A percentile compares a stretch with the other conserved stretches of the same genome.
phyloP scores from a whole-genome alignment of 2,329 filamentous ascomycete species.

The Epichloe brachyelytri region DNA sequence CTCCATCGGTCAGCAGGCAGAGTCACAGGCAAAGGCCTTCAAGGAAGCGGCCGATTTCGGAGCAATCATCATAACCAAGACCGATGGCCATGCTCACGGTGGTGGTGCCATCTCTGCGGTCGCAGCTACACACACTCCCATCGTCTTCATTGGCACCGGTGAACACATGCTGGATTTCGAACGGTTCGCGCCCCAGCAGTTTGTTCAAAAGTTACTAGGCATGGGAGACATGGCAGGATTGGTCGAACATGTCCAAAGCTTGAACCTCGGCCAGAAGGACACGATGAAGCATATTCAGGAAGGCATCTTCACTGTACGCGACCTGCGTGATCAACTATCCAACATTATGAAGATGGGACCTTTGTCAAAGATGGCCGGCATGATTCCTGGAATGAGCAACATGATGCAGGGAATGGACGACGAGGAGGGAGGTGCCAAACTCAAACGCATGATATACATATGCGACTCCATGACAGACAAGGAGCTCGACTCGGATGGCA shows the following conservation, averaged over 20 bases:
- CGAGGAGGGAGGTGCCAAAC: constrained; percentile 77
- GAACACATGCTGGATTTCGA: constrained; percentile 96
- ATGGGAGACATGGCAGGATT: constrained; percentile 96
- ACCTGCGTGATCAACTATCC: constrained; percentile 84
- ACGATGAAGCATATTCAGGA: constrained; percentile 98
- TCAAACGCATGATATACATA: constrained; percentile 98
- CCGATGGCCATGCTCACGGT: constrained; percentile 86
- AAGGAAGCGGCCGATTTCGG: constrained; percentile 96
- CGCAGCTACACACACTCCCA: constrained; percentile 89
- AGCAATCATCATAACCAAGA: constrained; percentile 98
- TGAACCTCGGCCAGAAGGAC: constrained; percentile 95
- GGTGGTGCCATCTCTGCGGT: constrained; percentile 97
- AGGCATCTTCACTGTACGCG: constrained; percentile 89
- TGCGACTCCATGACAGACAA: constrained; percentile 97
- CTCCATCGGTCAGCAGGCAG: constrained; percentile 90
- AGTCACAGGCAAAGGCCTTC: constrained; percentile 90
- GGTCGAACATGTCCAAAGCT: constrained; percentile 89
- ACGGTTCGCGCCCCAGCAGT: constrained; percentile 81
- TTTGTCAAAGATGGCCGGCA: constrained; percentile 90
- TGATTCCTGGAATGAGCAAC: constrained; percentile 90
- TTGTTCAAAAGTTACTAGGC: constrained; percentile 84
- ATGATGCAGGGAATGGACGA: constrained; percentile 97
- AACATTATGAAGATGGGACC: constrained; percentile 99
- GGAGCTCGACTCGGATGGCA: constrained; percentile 90
- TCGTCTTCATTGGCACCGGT: constrained; percentile 94